A percentile compares a stretch with the other conserved stretches of the same genome.
These are phyloP conservation scores for Ricinus communis DNA, from an alignment of 345 rosid species.

Conservation along the genomic window DNA sequence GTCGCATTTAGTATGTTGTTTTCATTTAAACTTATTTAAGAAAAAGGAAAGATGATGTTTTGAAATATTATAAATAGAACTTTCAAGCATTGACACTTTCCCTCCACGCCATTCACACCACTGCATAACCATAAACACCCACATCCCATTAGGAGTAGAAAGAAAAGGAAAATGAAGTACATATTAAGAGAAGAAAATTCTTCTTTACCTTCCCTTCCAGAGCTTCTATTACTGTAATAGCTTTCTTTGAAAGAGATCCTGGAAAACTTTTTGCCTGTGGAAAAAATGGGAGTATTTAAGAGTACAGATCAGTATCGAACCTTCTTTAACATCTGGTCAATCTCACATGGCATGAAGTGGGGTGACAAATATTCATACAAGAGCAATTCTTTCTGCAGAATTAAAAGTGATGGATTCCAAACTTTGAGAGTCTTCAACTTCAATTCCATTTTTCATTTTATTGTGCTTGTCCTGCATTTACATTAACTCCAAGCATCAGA, in stretches of 20 bases:
- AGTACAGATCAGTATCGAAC: background rate
- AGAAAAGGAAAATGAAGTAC: background rate
- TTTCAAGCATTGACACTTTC: background rate
- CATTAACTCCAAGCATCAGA: conserved; percentile 21
- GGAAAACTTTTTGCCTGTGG: conserved; percentile 80
- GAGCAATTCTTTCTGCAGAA: conserved; percentile 60
- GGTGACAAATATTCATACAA: conserved; percentile 48
- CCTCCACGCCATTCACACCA: background rate
- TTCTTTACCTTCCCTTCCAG: conserved; percentile 83
- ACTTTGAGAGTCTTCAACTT: conserved; percentile 60
- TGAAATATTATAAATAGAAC: background rate
- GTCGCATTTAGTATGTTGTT: no score
- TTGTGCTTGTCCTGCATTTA: conserved; percentile 59
- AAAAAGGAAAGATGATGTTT: background rate
- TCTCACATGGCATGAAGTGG: conserved; percentile 6
- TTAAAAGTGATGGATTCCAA: conserved; percentile 48
- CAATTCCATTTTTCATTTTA: conserved; percentile 75
- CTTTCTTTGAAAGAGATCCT: conserved; percentile 66
- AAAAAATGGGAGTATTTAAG: conserved; percentile 20
- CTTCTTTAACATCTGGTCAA: background rate
- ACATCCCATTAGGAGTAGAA: background rate
- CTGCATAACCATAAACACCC: background rate
- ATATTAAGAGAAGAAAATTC: background rate
- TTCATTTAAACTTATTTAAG: no score
- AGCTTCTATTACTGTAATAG: conserved; percentile 65